Evolutionary conservation across 352 stramenopile genomes (phyloP).

Genomic region (Globisporangium uncinulatum): DNA sequence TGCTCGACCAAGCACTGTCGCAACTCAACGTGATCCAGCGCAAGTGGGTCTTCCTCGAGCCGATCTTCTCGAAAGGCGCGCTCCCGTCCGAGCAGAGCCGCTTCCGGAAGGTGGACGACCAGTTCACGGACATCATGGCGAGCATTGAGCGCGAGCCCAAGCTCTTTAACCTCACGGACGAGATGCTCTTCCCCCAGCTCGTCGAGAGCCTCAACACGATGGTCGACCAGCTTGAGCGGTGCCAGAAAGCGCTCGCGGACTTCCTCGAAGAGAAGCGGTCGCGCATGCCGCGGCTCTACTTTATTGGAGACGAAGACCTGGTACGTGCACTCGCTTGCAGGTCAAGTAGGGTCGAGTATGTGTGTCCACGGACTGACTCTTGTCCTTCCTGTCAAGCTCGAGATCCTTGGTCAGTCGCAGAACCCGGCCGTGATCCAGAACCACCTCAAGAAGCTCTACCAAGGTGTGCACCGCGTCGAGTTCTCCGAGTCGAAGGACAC

Average conservation of each 20-base stretch:
- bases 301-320: conserved; percentile 95
- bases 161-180: conserved; percentile 91
- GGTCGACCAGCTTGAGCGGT: conserved; percentile 92
- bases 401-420: conserved; percentile 92
- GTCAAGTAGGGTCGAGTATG: too few species aligned
- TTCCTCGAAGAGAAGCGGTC: conserved; percentile 94
- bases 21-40: conserved; percentile 91
- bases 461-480: conserved; percentile 90
- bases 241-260: conserved; percentile 91
- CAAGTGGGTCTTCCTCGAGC: conserved; percentile 96
- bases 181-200: conserved; percentile 88
- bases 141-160: conserved; percentile 85
- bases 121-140: conserved; percentile 93
- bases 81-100: conserved; percentile 87
- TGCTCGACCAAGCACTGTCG: conserved; percentile 75
- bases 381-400: conserved; percentile 28
- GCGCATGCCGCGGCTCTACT: conserved; percentile 95
- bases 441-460: conserved; percentile 96
- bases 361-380: background rate
- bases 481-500: conserved; percentile 80
- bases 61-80: conserved; percentile 93
- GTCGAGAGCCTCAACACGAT: conserved; percentile 73
- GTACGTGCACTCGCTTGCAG: background rate
- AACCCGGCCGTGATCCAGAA: conserved; percentile 92
- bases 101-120: conserved; percentile 91